Evolutionary conservation across 2,329 filamentous ascomycete genomes (phyloP).

Genomic region (Ceratocystis destructans): DNA sequence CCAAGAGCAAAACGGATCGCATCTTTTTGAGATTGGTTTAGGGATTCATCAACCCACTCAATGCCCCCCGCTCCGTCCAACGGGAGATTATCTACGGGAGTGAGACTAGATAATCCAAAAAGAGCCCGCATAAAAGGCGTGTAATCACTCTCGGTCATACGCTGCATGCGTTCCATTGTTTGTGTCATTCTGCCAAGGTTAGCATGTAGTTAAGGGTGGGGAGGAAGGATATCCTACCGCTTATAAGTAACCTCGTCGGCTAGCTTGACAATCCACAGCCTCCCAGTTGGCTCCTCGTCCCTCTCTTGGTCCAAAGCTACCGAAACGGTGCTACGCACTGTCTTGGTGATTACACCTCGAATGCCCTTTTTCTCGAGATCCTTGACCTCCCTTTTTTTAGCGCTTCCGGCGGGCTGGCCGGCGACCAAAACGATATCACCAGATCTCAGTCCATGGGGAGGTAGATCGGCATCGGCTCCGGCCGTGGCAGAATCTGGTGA

Average conservation of each 20-base stretch:
- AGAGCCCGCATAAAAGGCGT: slow-evolving; percentile 47
- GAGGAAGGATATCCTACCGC: slow-evolving; percentile 29
- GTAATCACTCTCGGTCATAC: slow-evolving; percentile 44
- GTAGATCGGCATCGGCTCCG: slow-evolving; percentile 35
- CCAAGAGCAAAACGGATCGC: slow-evolving; percentile 71
- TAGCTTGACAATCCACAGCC: slow-evolving; percentile 53
- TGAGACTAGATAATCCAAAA: slow-evolving; percentile 45
- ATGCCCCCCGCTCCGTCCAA: slow-evolving; percentile 28
- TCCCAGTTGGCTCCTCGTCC: slow-evolving; percentile 31
- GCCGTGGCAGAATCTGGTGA: slow-evolving; percentile 55
- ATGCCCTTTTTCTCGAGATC: slow-evolving; percentile 55
- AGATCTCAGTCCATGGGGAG: slow-evolving; percentile 60
- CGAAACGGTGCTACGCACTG: slow-evolving; percentile 43
- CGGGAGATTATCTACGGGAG: slow-evolving; percentile 29
- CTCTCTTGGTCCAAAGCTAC: slow-evolving; percentile 51
- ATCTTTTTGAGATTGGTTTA: slow-evolving; percentile 55
- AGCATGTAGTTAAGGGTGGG: slow-evolving; percentile 22
- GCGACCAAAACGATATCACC: slow-evolving; percentile 67
- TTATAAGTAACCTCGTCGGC: slow-evolving; percentile 55
- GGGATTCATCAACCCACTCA: slow-evolving; percentile 46
- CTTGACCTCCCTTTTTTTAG: slow-evolving; percentile 57
- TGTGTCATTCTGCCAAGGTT: slow-evolving; percentile 37
- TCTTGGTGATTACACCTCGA: slow-evolving; percentile 56
- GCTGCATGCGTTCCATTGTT: slow-evolving; percentile 45
- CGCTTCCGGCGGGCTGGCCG: slow-evolving; percentile 59